phyloP scores from a whole-genome alignment of 257 asterid species.

The Sherardia arvensis region DNA sequence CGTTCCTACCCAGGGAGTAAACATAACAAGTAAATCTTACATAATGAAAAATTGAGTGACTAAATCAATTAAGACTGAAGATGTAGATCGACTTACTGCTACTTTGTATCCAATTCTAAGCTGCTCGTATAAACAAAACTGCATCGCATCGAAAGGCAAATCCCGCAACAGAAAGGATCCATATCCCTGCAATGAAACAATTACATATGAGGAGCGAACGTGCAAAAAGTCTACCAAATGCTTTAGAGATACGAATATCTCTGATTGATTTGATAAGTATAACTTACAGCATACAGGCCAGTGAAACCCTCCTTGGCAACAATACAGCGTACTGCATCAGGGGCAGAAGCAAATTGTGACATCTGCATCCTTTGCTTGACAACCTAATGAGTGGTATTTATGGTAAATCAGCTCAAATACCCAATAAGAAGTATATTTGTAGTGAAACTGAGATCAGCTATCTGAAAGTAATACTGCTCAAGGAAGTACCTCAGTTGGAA shows the following conservation, averaged over 20 bases:
- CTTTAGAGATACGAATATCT: background rate
- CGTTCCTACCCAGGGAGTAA: background rate
- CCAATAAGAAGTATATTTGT: conserved; percentile 21
- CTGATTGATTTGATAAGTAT: conserved; percentile 4
- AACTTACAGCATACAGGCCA: conserved; percentile 58
- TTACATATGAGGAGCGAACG: background rate
- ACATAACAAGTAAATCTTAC: background rate
- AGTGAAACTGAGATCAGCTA: conserved; percentile 5
- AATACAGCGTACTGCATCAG: conserved; percentile 48
- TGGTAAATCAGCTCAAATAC: conserved; percentile 40
- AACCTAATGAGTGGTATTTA: conserved; percentile 33
- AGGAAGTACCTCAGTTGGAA: conserved; percentile 54
- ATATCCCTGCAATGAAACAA: conserved; percentile 37
- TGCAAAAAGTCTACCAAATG: conserved; percentile 2
- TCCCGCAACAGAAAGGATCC: conserved; percentile 65
- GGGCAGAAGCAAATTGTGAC: conserved; percentile 53
- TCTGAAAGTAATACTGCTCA: background rate
- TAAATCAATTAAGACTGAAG: background rate
- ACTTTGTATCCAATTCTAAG: conserved; percentile 49
- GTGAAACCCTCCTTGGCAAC: conserved; percentile 55
- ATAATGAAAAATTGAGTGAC: background rate
- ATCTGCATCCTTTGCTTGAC: conserved; percentile 69
- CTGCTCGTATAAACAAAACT: conserved; percentile 67
- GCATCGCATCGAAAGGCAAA: conserved; percentile 69
- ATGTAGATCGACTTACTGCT: conserved; percentile 40